Conservation (phyloP, 139 green algal species). For the Auxenochlorella protothecoides region DNA sequence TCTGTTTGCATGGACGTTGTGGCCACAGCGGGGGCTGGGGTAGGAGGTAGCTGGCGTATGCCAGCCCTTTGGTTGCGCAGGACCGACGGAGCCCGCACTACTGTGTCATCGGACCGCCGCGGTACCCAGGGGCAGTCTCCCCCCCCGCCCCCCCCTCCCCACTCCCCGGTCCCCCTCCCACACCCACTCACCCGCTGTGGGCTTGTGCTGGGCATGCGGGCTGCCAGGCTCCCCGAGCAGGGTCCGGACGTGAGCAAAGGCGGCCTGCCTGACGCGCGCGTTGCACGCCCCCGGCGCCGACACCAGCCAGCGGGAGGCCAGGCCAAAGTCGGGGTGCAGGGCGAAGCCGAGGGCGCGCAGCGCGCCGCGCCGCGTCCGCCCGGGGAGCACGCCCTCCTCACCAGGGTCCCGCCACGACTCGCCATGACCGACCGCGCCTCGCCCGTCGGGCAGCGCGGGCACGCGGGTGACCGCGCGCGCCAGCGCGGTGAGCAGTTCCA, state of each 20-base stretch:
- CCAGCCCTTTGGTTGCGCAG: too few relatives aligned
- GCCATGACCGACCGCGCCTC: neutral
- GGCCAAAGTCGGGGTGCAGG: slow-evolving; percentile 7
- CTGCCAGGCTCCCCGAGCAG: too few relatives aligned
- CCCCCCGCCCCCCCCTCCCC: neutral
- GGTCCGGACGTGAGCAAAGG: too few relatives aligned
- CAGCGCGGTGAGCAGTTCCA: slow-evolving; percentile 17
- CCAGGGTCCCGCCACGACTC: neutral
- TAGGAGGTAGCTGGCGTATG: neutral
- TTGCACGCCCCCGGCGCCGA: neutral
- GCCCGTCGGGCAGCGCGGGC: slow-evolving; percentile 2
- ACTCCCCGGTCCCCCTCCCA: neutral
- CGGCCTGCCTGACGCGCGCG: too few relatives aligned
- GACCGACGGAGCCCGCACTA: too few relatives aligned
- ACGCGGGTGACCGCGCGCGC: slow-evolving; percentile 17
- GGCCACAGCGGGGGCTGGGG: neutral
- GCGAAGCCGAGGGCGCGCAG: slow-evolving; percentile 24
- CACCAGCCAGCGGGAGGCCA: slow-evolving; percentile 10
- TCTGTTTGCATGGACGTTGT: neutral
- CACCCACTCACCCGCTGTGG: neutral
- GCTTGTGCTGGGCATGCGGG: neutral
- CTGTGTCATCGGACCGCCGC: too few relatives aligned
- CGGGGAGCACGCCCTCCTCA: slow-evolving; percentile 2
- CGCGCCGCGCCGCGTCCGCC: slow-evolving; percentile 11
- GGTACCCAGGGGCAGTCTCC: too few relatives aligned